phyloP scores from a whole-genome alignment of 768 basidiomycete genomes.

The Termitomyces eurrhizus region DNA sequence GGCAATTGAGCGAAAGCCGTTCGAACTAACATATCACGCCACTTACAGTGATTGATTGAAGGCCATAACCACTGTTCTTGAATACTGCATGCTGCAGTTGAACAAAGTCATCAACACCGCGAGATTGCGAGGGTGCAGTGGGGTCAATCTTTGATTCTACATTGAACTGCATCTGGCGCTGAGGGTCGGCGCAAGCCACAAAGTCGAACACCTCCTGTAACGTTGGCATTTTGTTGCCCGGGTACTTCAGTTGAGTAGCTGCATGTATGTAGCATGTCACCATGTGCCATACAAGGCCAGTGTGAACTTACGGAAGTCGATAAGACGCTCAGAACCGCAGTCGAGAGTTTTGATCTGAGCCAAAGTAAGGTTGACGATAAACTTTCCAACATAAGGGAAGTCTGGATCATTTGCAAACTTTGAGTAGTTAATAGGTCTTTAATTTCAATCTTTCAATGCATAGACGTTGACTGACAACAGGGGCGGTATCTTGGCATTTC shows the following conservation, averaged over 20 bases:
- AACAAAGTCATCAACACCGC: conserved; percentile 57
- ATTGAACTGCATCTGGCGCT: conserved; percentile 63
- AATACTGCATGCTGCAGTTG: conserved; percentile 57
- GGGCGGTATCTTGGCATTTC: conserved; percentile 69
- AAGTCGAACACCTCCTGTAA: conserved; percentile 74
- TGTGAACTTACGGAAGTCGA: conserved; percentile 49
- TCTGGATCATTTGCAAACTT: conserved; percentile 55
- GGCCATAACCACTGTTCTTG: conserved; percentile 52
- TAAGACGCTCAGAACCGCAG: conserved; percentile 67
- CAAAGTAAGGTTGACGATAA: conserved; percentile 71
- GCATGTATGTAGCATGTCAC: background rate
- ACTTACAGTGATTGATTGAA: conserved; percentile 57
- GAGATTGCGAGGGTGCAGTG: conserved; percentile 46
- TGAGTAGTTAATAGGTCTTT: background rate
- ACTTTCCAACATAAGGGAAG: conserved; percentile 77
- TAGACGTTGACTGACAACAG: conserved; percentile 38
- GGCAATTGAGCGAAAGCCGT: background rate
- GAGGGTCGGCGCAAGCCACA: conserved; percentile 66
- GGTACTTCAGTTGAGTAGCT: conserved; percentile 65
- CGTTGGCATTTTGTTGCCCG: conserved; percentile 69
- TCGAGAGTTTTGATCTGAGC: conserved; percentile 79
- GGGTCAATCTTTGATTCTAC: conserved; percentile 78
- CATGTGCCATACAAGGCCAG: background rate
- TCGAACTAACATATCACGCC: background rate
- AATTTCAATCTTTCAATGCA: conserved; percentile 12